These are phyloP conservation scores for Vigna mungo DNA, from an alignment of 306 rosid genomes.

Conservation along the genomic window DNA sequence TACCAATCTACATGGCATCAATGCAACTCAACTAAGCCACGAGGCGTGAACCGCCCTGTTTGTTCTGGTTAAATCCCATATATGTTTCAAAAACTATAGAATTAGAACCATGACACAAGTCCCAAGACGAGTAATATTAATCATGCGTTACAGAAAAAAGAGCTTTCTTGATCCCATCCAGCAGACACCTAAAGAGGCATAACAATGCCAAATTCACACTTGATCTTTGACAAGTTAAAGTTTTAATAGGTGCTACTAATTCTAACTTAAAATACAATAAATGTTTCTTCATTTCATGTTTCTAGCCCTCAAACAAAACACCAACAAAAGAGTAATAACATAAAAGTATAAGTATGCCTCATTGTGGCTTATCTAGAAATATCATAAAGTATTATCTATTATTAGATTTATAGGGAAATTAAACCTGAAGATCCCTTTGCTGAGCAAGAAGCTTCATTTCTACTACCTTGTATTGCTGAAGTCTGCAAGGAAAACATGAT, in stretches of 20 bases:
- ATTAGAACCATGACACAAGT: not conserved
- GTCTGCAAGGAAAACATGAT: constrained; percentile 58
- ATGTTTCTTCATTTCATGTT: not conserved
- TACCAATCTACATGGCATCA: constrained; percentile 14
- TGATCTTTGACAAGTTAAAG: constrained; percentile 1
- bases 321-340: constrained; percentile 14
- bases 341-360: not conserved
- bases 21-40: constrained; percentile 12
- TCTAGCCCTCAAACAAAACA: constrained; percentile 5
- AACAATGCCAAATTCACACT: constrained; percentile 13
- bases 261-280: constrained; percentile 26
- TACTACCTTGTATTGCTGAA: constrained; percentile 95
- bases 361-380: not conserved
- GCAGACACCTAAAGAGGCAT: constrained; percentile 5
- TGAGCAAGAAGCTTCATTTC: constrained; percentile 99
- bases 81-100: not conserved
- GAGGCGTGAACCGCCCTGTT: constrained; percentile 4
- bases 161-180: not conserved
- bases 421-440: constrained; percentile 95
- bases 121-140: constrained; percentile 25
- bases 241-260: not conserved
- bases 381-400: not conserved
- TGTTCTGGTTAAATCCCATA: constrained; percentile 10
- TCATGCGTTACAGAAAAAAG: not conserved
- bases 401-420: constrained; percentile 13